Percentiles rank a stretch among this genome's conserved stretches.
phyloP scores from a whole-genome alignment of 176 grass and related monocot species.

The Alloteropsis semialata region DNA sequence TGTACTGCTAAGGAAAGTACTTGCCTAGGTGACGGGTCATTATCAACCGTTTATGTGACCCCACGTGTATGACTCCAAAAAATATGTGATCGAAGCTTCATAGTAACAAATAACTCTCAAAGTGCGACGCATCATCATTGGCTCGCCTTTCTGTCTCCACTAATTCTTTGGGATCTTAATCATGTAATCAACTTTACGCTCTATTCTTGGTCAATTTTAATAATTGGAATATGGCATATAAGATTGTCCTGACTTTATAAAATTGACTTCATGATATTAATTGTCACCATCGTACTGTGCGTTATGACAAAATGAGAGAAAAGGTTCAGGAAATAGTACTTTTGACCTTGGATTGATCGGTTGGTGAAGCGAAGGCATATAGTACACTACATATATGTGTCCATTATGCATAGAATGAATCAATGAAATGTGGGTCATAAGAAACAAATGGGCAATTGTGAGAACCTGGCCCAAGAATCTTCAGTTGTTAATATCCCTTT shows the following conservation, averaged over 20 bases:
- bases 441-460: neutral
- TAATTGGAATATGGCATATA: neutral
- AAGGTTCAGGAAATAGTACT: neutral
- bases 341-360: slow-evolving; percentile 17
- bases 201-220: slow-evolving; percentile 3
- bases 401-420: neutral
- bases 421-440: neutral
- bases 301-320: neutral
- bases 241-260: neutral
- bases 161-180: slow-evolving; percentile 1
- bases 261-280: neutral
- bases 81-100: slow-evolving; percentile 5
- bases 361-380: neutral
- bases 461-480: neutral
- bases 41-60: neutral
- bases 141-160: slow-evolving; percentile 9
- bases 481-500: neutral
- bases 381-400: neutral
- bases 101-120: neutral
- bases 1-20: neutral
- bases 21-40: neutral
- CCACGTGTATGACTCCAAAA: neutral
- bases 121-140: slow-evolving; percentile 26
- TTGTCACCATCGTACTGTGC: neutral
- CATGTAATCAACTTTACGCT: slow-evolving; percentile 15